These are phyloP conservation scores for Blastobotrys persicus DNA, from an alignment of 1,139 yeast species.

Conservation along the genomic window DNA sequence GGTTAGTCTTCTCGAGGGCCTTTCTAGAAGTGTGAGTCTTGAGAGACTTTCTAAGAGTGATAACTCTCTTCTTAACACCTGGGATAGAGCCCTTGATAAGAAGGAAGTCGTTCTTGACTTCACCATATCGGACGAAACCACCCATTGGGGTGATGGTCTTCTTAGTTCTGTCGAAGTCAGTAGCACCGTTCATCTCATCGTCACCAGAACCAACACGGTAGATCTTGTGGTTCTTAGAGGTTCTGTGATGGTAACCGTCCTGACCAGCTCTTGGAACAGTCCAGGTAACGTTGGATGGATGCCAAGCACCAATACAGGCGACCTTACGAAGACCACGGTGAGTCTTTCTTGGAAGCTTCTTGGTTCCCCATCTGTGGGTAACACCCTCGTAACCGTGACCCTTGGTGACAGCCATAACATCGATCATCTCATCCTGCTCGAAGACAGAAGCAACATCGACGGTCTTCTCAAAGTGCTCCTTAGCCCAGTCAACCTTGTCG, in stretches of 20 bases:
- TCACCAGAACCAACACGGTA: conserved; percentile 98
- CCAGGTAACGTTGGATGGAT: conserved; percentile 99
- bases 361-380: conserved; percentile 99
- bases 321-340: conserved; percentile 99
- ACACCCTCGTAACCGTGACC: conserved; percentile 99
- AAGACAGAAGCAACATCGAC: conserved; percentile 92
- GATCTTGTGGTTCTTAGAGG: conserved; percentile 99
- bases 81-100: conserved; percentile 98
- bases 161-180: conserved; percentile 98
- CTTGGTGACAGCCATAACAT: conserved; percentile 98
- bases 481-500: conserved; percentile 98
- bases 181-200: conserved; percentile 92
- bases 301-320: conserved; percentile 99
- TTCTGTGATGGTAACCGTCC: conserved; percentile 99
- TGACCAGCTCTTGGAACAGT: conserved; percentile 99
- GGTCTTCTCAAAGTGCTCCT: conserved; percentile 99
- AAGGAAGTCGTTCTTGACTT: conserved; percentile 94
- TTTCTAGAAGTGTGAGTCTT: conserved; percentile 97
- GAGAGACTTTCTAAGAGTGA: conserved; percentile 97
- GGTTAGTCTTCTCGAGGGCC: conserved; percentile 93
- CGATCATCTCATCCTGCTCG: conserved; percentile 98
- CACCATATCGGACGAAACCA: conserved; percentile 99
- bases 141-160: conserved; percentile 99
- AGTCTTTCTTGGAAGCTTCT: conserved; percentile 99
- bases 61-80: conserved; percentile 99